A percentile compares a stretch with the other conserved stretches of the same genome.
phyloP scores from a whole-genome alignment of 2,329 filamentous ascomycete genomes.

The Trichophyton equinum region DNA sequence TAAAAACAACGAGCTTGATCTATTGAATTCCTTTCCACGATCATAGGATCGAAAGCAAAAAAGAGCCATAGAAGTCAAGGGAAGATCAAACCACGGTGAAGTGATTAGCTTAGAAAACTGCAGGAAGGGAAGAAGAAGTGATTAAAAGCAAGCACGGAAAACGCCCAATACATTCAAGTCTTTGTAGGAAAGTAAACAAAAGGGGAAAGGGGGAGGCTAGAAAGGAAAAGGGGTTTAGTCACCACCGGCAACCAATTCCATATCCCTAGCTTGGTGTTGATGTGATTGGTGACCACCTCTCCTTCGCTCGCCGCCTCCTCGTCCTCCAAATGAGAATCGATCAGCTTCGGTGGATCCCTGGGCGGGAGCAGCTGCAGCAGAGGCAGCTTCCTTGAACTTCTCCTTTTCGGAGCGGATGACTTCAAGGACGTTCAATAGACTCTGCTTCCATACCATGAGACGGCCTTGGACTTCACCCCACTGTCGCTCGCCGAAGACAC shows the following conservation, averaged over 20 bases:
- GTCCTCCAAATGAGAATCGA: constrained; percentile 17
- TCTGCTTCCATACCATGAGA: constrained; percentile 81
- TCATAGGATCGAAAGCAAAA: background rate
- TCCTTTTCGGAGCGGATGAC: constrained; percentile 72
- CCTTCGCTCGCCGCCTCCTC: constrained; percentile 22
- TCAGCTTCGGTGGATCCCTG: constrained; percentile 20
- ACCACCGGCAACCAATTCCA: constrained; percentile 24
- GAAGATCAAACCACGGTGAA: background rate
- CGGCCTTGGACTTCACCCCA: constrained; percentile 89
- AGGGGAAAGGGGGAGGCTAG: background rate
- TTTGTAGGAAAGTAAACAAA: background rate
- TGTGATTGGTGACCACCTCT: constrained; percentile 22
- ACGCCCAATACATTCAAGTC: constrained; percentile 7
- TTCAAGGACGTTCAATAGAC: constrained; percentile 62
- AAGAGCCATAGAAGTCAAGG: background rate
- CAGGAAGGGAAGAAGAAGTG: background rate
- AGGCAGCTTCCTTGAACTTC: constrained; percentile 55
- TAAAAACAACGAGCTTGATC: background rate
- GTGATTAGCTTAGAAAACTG: background rate
- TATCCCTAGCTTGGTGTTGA: constrained; percentile 23
- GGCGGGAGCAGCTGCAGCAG: constrained; percentile 48
- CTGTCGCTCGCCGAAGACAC: constrained; percentile 95
- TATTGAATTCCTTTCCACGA: background rate
- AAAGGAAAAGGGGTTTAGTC: constrained; percentile 15
- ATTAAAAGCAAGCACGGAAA: constrained; percentile 2